Evolutionary conservation across 2,329 filamentous ascomycete species (phyloP).

Genomic region (Diplodia mutila): DNA sequence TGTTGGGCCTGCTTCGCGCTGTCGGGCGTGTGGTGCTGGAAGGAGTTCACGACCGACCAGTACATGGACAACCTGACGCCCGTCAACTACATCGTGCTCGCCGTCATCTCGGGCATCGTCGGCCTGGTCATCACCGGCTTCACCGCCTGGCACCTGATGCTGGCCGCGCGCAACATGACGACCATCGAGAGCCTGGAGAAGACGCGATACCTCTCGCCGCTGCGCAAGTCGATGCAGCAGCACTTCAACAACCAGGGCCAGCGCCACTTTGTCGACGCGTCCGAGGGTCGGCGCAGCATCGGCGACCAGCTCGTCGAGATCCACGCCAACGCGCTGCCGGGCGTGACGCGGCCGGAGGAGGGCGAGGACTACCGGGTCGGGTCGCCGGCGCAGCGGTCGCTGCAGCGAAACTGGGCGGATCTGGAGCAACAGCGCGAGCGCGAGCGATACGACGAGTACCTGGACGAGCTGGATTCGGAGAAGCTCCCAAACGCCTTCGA

Average conservation of each 20-base stretch:
- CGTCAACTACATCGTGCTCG: slow-evolving; percentile 87
- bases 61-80: slow-evolving; percentile 79
- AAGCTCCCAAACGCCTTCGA: slow-evolving; percentile 94
- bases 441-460: slow-evolving; percentile 75
- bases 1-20: slow-evolving; percentile 81
- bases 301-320: slow-evolving; percentile 79
- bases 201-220: slow-evolving; percentile 85
- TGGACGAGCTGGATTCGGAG: slow-evolving; percentile 86
- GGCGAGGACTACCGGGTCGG: slow-evolving; percentile 52
- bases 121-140: slow-evolving; percentile 87
- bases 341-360: slow-evolving; percentile 79
- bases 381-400: slow-evolving; percentile 46
- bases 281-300: slow-evolving; percentile 38
- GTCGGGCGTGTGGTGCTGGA: slow-evolving; percentile 80
- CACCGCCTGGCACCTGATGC: slow-evolving; percentile 85
- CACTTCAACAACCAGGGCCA: slow-evolving; percentile 52
- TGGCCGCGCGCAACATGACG: slow-evolving; percentile 79
- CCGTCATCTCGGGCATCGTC: slow-evolving; percentile 87
- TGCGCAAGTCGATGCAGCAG: slow-evolving; percentile 71
- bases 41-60: slow-evolving; percentile 71
- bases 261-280: slow-evolving; percentile 48
- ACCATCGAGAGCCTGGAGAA: slow-evolving; percentile 97
- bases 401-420: slow-evolving; percentile 43
- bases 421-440: slow-evolving; percentile 59
- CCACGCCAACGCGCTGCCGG: slow-evolving; percentile 79